Percentiles rank a stretch among this genome's conserved stretches.
Conservation (phyloP, 1,284 basidiomycete genomes). For the Cutaneotrichosporon curvatum region DNA sequence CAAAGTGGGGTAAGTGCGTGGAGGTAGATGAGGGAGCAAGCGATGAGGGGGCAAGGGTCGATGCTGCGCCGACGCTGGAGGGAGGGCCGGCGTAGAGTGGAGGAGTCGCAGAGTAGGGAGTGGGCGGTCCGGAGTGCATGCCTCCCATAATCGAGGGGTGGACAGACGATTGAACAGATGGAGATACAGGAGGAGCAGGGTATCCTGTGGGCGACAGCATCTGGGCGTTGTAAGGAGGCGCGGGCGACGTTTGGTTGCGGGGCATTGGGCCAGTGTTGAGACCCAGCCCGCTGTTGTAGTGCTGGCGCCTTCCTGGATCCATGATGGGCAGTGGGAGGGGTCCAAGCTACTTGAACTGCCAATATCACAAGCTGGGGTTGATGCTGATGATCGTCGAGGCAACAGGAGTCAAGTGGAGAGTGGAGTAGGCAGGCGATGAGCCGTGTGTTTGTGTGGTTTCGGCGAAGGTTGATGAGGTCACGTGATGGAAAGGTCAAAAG, state of each 20-base stretch:
- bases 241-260: conserved; percentile 11
- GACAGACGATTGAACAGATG: background rate
- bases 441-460: too few species aligned
- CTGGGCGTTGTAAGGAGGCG: conserved; percentile 11
- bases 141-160: background rate
- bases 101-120: conserved; percentile 1
- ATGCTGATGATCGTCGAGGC: too few species aligned
- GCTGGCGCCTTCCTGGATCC: conserved; percentile 3
- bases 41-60: background rate
- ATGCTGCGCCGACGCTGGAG: conserved; percentile 1
- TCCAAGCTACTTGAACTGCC: too few species aligned
- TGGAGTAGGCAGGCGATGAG: too few species aligned
- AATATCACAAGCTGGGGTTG: too few species aligned
- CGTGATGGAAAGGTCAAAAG: background rate
- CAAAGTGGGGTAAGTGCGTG: conserved; percentile 29
- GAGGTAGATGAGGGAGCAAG: background rate
- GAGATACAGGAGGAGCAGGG: background rate
- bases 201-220: conserved; percentile 1
- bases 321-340: background rate
- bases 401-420: too few species aligned
- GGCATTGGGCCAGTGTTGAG: conserved; percentile 1
- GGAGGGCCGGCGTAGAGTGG: conserved; percentile 1
- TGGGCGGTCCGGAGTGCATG: background rate
- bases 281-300: background rate
- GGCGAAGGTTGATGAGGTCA: too few species aligned